phyloP scores from a whole-genome alignment of 2,329 filamentous ascomycete genomes.

The Tolypocladium guangdongense region DNA sequence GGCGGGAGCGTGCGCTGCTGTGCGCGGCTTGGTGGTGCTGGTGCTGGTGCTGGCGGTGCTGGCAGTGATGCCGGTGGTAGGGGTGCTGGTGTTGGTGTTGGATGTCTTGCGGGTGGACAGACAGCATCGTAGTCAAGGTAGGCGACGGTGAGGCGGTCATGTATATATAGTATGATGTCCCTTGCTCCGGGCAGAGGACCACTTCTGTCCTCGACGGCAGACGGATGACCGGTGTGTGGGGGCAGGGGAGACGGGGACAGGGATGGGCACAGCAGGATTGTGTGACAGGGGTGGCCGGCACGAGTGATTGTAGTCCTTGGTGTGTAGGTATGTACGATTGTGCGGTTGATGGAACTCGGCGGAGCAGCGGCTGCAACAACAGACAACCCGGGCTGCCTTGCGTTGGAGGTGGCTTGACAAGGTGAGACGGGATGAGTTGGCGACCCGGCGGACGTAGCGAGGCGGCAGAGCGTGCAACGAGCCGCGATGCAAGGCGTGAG shows the following conservation, averaged over 20 bases:
- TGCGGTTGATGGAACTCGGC: too few species aligned
- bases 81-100: slow-evolving; percentile 1
- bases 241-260: neutral
- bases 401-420: neutral
- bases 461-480: neutral
- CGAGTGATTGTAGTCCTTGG: neutral
- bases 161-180: slow-evolving; percentile 6
- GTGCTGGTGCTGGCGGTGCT: neutral
- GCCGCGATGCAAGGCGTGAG: neutral
- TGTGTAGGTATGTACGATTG: too few species aligned
- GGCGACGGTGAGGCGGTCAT: slow-evolving; percentile 5
- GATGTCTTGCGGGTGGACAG: slow-evolving; percentile 8
- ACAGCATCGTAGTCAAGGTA: slow-evolving; percentile 9
- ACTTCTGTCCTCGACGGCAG: neutral
- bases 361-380: neutral
- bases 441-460: neutral
- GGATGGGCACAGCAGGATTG: too few species aligned
- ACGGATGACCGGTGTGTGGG: neutral
- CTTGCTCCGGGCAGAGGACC: neutral
- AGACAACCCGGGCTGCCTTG: neutral
- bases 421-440: neutral
- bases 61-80: neutral
- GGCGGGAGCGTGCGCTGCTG: neutral
- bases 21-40: neutral
- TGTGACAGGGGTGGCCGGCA: neutral